Base-by-base conservation (phyloP, 2,329 filamentous ascomycete genomes). In the Didymella keratinophila region DNA sequence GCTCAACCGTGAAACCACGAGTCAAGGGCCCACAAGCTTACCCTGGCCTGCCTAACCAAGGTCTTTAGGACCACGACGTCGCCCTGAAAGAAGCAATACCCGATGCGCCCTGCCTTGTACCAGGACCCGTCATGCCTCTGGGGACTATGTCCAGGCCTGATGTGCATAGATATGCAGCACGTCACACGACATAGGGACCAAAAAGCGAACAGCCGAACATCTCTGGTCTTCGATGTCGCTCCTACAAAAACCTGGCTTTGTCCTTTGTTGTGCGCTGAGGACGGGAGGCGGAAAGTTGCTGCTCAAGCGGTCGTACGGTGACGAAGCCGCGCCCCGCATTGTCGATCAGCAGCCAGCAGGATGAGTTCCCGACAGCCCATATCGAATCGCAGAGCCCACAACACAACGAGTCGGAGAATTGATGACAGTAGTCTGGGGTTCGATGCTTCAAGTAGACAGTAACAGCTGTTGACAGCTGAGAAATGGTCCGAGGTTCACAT, bases 301-400 rank as follows among this genome's bases (percentile, higher is more conserved):
- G 23, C 47, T 43, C 14, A 16, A 36, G 28, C 12, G 20, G 41
- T 41, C 21, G 28, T 56, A 37, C 27, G 34, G 23, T 48, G 20
- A 18, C 43, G 18, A 32, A 14, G 37, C 7, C 20, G 25, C 34
- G 28, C 48, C 54, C 48, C 54, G 48, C 48, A 55, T 21, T 52
- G 47, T 5, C 36, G 44, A 47, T 12, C 37, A 23, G 23, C 21
- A 23, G 23, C 4, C 4, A 25, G 23, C 3, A 7, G 30, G 46
- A 51, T 18, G 11, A 50, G n/a, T 23, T 39, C 30, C 46, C 53
- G 46, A 56, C 18, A 50, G 53, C 39, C 53, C 45, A 32, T 18
- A 46, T 51, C 41, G 9, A 56, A 56, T 20, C 28, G 21, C 30
- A 14, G 28, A 30, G 27, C 11, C n/a, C 18, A 30, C n/a, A 32